Evolutionary conservation across 768 basidiomycete genomes (phyloP).

Genomic region (Daedalea quercina): DNA sequence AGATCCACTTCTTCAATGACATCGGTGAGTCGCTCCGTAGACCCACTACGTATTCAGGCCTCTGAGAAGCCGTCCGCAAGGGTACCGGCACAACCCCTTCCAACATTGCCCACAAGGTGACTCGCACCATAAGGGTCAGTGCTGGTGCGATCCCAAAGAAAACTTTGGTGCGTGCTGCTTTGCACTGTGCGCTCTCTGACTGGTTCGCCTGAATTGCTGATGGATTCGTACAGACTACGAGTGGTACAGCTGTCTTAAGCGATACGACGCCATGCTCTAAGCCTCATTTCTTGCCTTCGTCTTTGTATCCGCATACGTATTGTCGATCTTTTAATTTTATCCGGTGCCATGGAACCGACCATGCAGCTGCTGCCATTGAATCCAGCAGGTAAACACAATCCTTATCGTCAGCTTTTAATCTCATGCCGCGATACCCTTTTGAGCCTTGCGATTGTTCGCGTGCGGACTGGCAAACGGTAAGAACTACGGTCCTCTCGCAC

Average conservation of each 20-base stretch:
- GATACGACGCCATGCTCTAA: conserved; percentile 60
- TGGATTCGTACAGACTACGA: conserved; percentile 50
- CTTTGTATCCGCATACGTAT: neutral
- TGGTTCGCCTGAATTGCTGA: conserved; percentile 1
- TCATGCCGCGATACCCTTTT: too few relatives aligned
- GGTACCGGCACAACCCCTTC: conserved; percentile 90
- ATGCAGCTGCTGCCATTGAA: too few relatives aligned
- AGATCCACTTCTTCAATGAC: conserved; percentile 93
- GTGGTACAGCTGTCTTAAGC: conserved; percentile 85
- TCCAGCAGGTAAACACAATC: too few relatives aligned
- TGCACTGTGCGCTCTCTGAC: neutral
- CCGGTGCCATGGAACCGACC: too few relatives aligned
- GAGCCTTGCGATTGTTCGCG: too few relatives aligned
- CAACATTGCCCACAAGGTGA: conserved; percentile 84
- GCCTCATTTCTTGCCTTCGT: neutral
- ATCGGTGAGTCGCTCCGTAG: conserved; percentile 39
- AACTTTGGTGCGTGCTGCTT: conserved; percentile 55
- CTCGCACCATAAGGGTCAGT: conserved; percentile 71
- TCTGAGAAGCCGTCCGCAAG: conserved; percentile 6
- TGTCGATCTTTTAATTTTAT: neutral
- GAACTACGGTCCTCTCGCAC: too few relatives aligned
- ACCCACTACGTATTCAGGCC: neutral
- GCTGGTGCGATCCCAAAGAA: conserved; percentile 73
- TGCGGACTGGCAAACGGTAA: too few relatives aligned
- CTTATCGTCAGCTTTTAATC: too few relatives aligned